These are phyloP conservation scores for Nitzschia palea DNA, from an alignment of 108 stramenopile species.

Conservation along the genomic window DNA sequence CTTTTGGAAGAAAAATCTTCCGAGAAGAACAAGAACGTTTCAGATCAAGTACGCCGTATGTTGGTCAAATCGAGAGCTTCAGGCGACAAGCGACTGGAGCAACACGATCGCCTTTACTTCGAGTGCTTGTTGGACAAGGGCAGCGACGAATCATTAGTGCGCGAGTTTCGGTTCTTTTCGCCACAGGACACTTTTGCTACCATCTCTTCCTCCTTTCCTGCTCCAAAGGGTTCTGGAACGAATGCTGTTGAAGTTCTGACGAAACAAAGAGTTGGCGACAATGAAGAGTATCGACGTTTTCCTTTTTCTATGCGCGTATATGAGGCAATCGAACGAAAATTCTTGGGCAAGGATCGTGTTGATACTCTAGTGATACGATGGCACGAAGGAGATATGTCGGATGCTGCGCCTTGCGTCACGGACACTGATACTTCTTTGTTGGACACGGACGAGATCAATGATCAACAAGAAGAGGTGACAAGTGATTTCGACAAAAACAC, in stretches of 20 bases:
- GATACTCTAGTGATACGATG: slow-evolving; percentile 42
- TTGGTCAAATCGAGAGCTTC: slow-evolving; percentile 71
- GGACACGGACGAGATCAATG: neutral
- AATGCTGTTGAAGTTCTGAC: slow-evolving; percentile 7
- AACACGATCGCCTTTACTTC: slow-evolving; percentile 69
- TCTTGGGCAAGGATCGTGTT: slow-evolving; percentile 14
- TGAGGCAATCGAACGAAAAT: slow-evolving; percentile 34
- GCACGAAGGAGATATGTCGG: slow-evolving; percentile 4
- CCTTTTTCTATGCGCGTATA: slow-evolving; percentile 45
- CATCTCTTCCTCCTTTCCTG: slow-evolving; percentile 30
- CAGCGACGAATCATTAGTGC: neutral
- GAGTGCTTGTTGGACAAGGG: slow-evolving; percentile 36
- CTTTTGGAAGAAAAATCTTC: slow-evolving; percentile 35
- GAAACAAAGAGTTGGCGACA: neutral
- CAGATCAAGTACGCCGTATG: slow-evolving; percentile 72
- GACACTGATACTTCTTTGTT: too few species aligned
- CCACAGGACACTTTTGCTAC: slow-evolving; percentile 51
- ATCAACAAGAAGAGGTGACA: neutral
- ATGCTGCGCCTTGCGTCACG: slow-evolving; percentile 14
- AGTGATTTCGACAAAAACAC: neutral
- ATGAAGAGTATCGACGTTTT: slow-evolving; percentile 23
- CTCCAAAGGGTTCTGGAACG: neutral
- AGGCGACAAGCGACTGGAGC: slow-evolving; percentile 50
- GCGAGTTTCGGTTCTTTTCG: slow-evolving; percentile 52
- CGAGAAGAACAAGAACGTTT: slow-evolving; percentile 51